Conservation (phyloP, 179 eudicot genomes). For the Actinidia chinensis region DNA sequence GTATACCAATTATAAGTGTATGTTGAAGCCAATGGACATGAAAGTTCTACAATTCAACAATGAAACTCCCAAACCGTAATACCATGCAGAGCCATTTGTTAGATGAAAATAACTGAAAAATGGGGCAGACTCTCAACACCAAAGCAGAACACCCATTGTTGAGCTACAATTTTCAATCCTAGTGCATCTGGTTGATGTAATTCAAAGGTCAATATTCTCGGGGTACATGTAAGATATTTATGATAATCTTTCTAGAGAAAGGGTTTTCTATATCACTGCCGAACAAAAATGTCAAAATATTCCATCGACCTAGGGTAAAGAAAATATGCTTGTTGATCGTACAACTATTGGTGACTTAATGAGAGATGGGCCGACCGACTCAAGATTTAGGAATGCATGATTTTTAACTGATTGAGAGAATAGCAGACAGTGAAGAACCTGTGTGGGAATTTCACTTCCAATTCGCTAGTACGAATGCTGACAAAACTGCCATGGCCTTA, state of each 20-base stretch:
- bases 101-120: neutral
- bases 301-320: neutral
- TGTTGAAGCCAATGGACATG: neutral
- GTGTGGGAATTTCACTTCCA: no score
- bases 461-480: no score
- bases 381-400: neutral
- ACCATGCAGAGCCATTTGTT: no score
- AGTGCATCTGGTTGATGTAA: neutral
- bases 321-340: neutral
- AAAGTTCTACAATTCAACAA: neutral
- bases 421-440: no score
- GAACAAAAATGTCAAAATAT: neutral
- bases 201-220: neutral
- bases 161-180: neutral
- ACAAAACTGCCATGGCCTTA: no score
- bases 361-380: neutral
- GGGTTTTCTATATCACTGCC: neutral
- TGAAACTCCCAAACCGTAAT: no score
- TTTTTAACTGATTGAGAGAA: no score
- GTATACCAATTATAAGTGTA: neutral
- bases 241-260: neutral
- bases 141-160: neutral
- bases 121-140: neutral
- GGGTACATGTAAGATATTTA: neutral
- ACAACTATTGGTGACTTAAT: neutral